Base-by-base conservation (phyloP, 768 basidiomycete species). In the Paxillus rubicundulus region DNA sequence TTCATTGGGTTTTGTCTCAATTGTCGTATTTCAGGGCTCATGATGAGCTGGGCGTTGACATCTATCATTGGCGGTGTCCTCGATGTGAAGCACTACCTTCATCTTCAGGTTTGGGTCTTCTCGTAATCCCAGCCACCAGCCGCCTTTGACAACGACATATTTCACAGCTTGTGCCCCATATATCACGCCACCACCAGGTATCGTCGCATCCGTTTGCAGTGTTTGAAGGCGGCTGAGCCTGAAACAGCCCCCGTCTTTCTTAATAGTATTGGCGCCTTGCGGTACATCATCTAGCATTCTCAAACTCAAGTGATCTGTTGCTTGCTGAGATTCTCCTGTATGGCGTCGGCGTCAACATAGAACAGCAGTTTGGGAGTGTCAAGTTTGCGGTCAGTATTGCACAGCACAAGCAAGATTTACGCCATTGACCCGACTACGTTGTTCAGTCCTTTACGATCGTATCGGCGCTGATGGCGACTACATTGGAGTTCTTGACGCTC, bases 161-260 rank as follows among this genome's bases (percentile, higher is more conserved):
- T 44, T 32, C 39, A 18, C 56, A 93, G 85, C 80, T 95, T 37
- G 81, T 89, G 17, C 94, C 93, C 2, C 93, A 97, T 66, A 78
- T 97, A 44, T 92, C 90, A n/a, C 82, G 82, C 48, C 82, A 95
- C 67, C 88, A 91, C 62, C 93, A 96, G 77, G 93, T 91, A 73
- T 54, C 47, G 52, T 47, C 17, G 45, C 45, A 27, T 47, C 46
- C 45, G 47, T 16, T 28, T 34, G 10, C 44, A 45, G 51, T 14
- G 43, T 33, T 53, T 46, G 57, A 59, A 59, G 54, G 41, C 48
- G 53, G 52, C 59, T 65, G 50, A 71, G 61, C 67, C 69, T 72
- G 67, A 70, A 66, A 60, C 61, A 65, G 65, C 49, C 52, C 43
- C 38, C 32, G 16, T 47, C 40, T 60, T 60, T 56, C 34, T 55